Percentiles rank a stretch among this genome's conserved stretches.
phyloP scores from a whole-genome alignment of 2,329 filamentous ascomycete species.

The Hypoxylon sp. region DNA sequence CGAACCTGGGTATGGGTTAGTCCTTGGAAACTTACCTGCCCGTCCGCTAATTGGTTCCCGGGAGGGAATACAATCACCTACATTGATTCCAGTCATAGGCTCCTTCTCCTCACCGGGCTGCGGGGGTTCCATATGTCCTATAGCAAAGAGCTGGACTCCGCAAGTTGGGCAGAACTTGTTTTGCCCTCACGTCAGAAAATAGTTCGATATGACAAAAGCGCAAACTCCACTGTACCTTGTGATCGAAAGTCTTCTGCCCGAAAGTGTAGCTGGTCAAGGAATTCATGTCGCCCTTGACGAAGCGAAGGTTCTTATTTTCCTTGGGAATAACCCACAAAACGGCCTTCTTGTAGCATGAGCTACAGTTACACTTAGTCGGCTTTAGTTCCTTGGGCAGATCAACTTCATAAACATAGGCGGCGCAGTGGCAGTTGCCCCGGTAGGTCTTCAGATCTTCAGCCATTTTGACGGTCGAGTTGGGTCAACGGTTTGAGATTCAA shows the following conservation, averaged over 20 bases:
- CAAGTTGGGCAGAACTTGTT: conserved; percentile 69
- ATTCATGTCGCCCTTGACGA: conserved; percentile 63
- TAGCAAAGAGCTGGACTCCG: conserved; percentile 60
- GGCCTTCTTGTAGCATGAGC: conserved; percentile 70
- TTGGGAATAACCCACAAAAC: conserved; percentile 58
- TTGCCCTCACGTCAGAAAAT: conserved; percentile 26
- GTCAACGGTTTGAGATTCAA: not conserved
- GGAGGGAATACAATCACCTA: conserved; percentile 48
- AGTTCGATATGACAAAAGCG: not conserved
- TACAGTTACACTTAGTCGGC: conserved; percentile 75
- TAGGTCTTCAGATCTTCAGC: conserved; percentile 59
- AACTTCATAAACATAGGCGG: conserved; percentile 66
- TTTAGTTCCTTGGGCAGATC: conserved; percentile 71
- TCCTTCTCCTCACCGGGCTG: conserved; percentile 50
- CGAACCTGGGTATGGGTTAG: conserved; percentile 55
- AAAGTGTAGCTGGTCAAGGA: conserved; percentile 63
- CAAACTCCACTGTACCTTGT: conserved; percentile 59
- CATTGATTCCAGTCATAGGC: conserved; percentile 61
- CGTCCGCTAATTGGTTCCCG: not conserved
- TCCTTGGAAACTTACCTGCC: conserved; percentile 14
- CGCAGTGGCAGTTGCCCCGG: conserved; percentile 72
- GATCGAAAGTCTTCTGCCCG: conserved; percentile 55
- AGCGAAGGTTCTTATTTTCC: conserved; percentile 54
- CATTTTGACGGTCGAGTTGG: conserved; percentile 38
- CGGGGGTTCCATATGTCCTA: conserved; percentile 43